phyloP scores from a whole-genome alignment of 2,329 filamentous ascomycete genomes.

The Calonectria crousiana region DNA sequence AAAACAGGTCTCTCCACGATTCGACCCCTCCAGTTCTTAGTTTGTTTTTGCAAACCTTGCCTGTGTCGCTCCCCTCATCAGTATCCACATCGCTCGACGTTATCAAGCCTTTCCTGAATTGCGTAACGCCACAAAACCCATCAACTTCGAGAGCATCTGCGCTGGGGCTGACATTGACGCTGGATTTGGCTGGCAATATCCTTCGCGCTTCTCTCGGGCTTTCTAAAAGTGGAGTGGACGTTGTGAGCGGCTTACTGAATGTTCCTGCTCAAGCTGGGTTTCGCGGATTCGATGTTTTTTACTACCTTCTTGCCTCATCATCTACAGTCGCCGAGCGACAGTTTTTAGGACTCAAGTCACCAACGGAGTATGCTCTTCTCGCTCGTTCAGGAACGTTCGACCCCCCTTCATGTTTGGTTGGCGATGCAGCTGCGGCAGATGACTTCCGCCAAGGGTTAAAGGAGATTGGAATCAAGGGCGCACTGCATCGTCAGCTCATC shows the following conservation, averaged over 20 bases:
- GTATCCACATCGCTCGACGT: constrained; percentile 84
- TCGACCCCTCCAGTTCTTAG: constrained; percentile 87
- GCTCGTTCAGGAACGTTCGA: constrained; percentile 86
- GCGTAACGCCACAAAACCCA: constrained; percentile 89
- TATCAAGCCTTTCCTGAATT: constrained; percentile 86
- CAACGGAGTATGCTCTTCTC: constrained; percentile 84
- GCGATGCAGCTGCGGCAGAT: constrained; percentile 92
- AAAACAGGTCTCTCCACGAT: constrained; percentile 82
- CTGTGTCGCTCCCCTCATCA: constrained; percentile 80
- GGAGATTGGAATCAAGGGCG: constrained; percentile 92
- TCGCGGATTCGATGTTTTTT: constrained; percentile 96
- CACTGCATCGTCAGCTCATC: constrained; percentile 83
- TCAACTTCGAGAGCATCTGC: constrained; percentile 83
- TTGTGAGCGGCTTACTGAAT: constrained; percentile 82
- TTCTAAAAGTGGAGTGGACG: constrained; percentile 90
- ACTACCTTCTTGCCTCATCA: constrained; percentile 90
- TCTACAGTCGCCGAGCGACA: constrained; percentile 91
- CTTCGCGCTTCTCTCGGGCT: constrained; percentile 81
- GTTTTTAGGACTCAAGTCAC: constrained; percentile 82
- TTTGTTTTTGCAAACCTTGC: constrained; percentile 85
- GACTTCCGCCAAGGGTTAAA: constrained; percentile 91
- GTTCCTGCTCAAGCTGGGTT: constrained; percentile 84
- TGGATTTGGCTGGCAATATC: constrained; percentile 84
- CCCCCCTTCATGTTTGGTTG: constrained; percentile 88
- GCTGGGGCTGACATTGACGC: constrained; percentile 82